Evolutionary conservation across 352 stramenopile species (phyloP), one percentile per base, ranked within the genome.

Genomic region (Aphanomyces stellatus): DNA sequence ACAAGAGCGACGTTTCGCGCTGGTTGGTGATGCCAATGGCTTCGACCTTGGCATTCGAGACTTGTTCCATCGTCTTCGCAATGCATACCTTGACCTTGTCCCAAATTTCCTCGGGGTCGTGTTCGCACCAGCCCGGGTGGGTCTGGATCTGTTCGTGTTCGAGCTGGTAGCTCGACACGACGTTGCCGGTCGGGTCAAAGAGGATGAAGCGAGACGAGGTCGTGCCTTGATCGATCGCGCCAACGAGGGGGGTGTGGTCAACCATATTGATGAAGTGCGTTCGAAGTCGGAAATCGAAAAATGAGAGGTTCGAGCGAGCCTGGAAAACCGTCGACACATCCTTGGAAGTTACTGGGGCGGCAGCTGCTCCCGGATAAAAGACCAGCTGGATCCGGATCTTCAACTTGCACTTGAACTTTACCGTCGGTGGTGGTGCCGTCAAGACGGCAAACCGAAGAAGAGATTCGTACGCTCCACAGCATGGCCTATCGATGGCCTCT

Each of bases 1-100:
- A 99, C 24, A 98, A 84, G 30, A 99, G 68, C 4, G 96, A 97
- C 11, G 97, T 99, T 83, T 99, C 97, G 27, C 97, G 83, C 83
- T 99, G 97, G 82, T 99, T 99, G 13, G 97, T 99, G 74, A 99
- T 99, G 53, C 97, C 97, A 49, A 99, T 82, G 55, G 94, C 91
- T 13, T 82, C 82, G 41, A 99, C 74, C 55, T 93, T 79, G 61
- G 76, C 73, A 24, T 80, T 69, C 11, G 78, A 74, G 43, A 98
- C 81, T 48, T 79, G 84, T 37, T 82, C 61, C 34, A 98, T 74
- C 43, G 87, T 84, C 48, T 90, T 74, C 40, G 71, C 70, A 31
- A 98, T 83, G 61, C 83, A 94, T 31, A 70, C 76, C 60, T 91
- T 77, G 24, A 88, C 76, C 69, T 94, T 96, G 28, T 79, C 77